phyloP scores from a whole-genome alignment of 2,329 filamentous ascomycete genomes.

The Cladosporium sp. region DNA sequence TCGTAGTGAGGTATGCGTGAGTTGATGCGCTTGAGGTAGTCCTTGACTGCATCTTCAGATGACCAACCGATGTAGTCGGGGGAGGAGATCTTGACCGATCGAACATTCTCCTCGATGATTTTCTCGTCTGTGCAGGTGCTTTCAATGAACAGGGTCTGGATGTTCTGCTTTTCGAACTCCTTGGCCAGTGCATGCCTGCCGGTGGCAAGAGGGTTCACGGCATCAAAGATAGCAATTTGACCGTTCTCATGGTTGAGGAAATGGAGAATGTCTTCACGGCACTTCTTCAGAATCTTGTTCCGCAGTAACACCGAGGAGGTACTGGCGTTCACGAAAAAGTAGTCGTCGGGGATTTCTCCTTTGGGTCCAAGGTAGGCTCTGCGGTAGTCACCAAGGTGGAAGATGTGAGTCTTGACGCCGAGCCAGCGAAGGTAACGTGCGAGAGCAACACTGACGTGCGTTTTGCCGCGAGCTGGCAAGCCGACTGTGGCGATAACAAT shows the following conservation, averaged over 20 bases:
- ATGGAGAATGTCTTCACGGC: conserved; percentile 91
- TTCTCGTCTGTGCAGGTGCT: conserved; percentile 89
- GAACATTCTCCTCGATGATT: conserved; percentile 93
- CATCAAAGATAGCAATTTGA: conserved; percentile 97
- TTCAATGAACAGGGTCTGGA: conserved; percentile 94
- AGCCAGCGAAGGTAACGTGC: conserved; percentile 94
- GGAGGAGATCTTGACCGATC: conserved; percentile 95
- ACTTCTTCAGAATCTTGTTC: conserved; percentile 97
- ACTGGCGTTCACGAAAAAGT: conserved; percentile 94
- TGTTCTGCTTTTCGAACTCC: conserved; percentile 96
- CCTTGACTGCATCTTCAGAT: conserved; percentile 82
- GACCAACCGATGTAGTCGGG: conserved; percentile 95
- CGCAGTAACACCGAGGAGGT: conserved; percentile 87
- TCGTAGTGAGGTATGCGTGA: conserved; percentile 93
- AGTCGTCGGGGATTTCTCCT: conserved; percentile 86
- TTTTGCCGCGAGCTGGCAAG: conserved; percentile 90
- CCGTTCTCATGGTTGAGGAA: conserved; percentile 97
- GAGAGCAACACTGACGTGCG: conserved; percentile 94
- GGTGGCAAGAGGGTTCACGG: conserved; percentile 83
- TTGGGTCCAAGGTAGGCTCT: conserved; percentile 81
- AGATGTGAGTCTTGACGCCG: conserved; percentile 95
- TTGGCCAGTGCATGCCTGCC: conserved; percentile 82
- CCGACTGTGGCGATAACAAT: conserved; percentile 98
- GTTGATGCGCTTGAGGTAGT: conserved; percentile 86
- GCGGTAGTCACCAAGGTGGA: conserved; percentile 94